Base-by-base conservation (phyloP, 169 alveolate genomes). In the Eimeria necatrix region DNA sequence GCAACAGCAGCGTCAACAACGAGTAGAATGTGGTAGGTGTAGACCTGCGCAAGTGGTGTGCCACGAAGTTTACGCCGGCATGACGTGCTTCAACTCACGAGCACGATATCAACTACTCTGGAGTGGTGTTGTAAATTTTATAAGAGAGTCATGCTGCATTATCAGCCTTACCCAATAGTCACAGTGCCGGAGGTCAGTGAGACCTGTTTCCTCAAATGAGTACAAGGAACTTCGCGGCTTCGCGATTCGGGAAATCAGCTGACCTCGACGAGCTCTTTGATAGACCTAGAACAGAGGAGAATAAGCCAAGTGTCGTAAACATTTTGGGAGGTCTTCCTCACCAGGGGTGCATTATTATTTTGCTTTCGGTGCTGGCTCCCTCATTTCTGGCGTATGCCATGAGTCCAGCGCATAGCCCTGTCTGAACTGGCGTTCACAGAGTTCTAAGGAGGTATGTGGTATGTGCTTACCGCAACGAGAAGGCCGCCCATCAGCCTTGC, bases 351-450 rank as follows among this genome's bases (percentile, higher is more conserved):
- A 84, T 84, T 46, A 84, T 84, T 24, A 84, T 52, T 59, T 53
- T 84, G 14, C 91, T 84, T 41, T 84, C 91, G 52, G 91, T 84
- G 91, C 91, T 84, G 78, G 91, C 91, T 16, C 91, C 76, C 48
- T 84, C 91, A 41, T 24, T 84, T 59, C 91, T 48, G 76, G 91
- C 76, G 60, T 48, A 56, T 10, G 89, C 64, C 89, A 59, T 84
- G 76, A 84, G 56, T 16, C 91, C 91, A 68, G 91, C 91, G 59
- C 91, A 56, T 0, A 59, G 4, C 41, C 91, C 64, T 2, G 91
- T 84, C 91, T 84, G 91, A 52, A 59, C 26, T 84, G 61, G n/a
- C 91, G 5, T 84, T n/a, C 20, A 14, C 49, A 9, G 76, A 59
- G 73, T 3, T 48, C 16, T 68, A 16, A 41, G 16, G 53, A 60